A percentile compares a stretch with the other conserved stretches of the same genome.
Evolutionary conservation across 2,329 filamentous ascomycete genomes (phyloP).

Genomic region (Aureobasidium vineae): DNA sequence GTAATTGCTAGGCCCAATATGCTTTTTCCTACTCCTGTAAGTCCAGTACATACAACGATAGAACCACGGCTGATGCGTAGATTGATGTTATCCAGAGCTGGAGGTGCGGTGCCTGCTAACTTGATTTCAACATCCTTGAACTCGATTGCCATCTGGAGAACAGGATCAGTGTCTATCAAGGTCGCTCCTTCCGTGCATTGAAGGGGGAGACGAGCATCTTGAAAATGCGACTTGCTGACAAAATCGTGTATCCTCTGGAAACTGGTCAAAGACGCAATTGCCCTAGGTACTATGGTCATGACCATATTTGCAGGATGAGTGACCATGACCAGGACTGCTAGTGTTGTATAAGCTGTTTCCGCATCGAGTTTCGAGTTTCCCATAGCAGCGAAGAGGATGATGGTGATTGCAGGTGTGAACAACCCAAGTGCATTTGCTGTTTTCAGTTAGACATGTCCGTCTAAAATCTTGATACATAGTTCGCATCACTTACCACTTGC

Average conservation of each 20-base stretch:
- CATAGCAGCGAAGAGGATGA: conserved; percentile 20
- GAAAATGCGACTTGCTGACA: conserved; percentile 30
- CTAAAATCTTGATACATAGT: too few relatives aligned
- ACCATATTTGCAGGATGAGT: conserved; percentile 27
- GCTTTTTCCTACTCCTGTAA: conserved; percentile 54
- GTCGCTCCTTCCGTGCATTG: conserved; percentile 32
- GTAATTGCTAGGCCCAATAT: conserved; percentile 47
- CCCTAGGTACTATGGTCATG: conserved; percentile 23
- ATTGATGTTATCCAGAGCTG: conserved; percentile 35
- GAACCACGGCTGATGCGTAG: conserved; percentile 44
- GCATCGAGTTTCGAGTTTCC: neutral
- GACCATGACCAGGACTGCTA: conserved; percentile 21
- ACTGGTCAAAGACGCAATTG: conserved; percentile 37
- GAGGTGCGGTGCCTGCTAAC: neutral
- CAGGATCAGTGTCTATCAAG: neutral
- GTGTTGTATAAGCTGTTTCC: conserved; percentile 23
- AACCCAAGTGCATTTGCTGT: conserved; percentile 28
- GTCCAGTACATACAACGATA: conserved; percentile 51
- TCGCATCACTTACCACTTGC: conserved; percentile 12
- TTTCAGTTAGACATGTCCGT: neutral
- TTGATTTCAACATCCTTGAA: neutral
- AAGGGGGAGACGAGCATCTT: conserved; percentile 30
- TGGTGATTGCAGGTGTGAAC: conserved; percentile 27
- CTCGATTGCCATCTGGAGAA: neutral
- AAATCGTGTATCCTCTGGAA: conserved; percentile 51